Evolutionary conservation across 805 yeast genomes (phyloP).

Genomic region (Candida endomychidarum): DNA sequence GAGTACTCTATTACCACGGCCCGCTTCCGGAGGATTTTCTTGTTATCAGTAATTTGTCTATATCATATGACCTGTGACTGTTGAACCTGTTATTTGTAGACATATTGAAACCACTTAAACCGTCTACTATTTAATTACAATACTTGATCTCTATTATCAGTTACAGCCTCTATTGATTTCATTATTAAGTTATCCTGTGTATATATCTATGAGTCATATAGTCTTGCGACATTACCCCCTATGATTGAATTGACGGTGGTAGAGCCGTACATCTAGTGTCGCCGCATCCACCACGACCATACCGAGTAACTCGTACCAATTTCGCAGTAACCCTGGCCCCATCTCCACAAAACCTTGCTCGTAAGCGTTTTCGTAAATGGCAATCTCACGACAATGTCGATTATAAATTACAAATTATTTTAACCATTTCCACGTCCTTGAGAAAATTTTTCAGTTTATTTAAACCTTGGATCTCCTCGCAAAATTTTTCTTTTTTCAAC

Average conservation of each 20-base stretch:
- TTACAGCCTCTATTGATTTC: too few species aligned
- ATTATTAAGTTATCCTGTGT: too few species aligned
- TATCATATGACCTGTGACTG: constrained; percentile 6
- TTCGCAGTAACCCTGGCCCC: background rate
- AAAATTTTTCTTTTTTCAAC: constrained; percentile 1
- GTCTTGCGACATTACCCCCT: too few species aligned
- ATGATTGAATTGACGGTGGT: too few species aligned
- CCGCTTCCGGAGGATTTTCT: background rate
- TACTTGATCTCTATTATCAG: too few species aligned
- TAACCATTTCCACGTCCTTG: background rate
- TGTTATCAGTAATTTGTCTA: background rate
- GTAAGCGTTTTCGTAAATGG: constrained; percentile 1
- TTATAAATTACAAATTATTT: background rate
- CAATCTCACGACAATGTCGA: constrained; percentile 3
- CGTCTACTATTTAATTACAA: too few species aligned
- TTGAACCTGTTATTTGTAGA: background rate
- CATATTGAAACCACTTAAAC: too few species aligned
- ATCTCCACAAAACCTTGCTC: background rate
- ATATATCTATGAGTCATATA: too few species aligned
- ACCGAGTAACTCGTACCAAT: too few species aligned
- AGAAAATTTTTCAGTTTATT: constrained; percentile 7
- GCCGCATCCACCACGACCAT: too few species aligned
- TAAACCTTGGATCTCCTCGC: constrained; percentile 4
- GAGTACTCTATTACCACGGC: background rate
- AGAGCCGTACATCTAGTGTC: too few species aligned